Base-by-base conservation (phyloP, 164 flowering plant genomes). In the Saururus chinensis region DNA sequence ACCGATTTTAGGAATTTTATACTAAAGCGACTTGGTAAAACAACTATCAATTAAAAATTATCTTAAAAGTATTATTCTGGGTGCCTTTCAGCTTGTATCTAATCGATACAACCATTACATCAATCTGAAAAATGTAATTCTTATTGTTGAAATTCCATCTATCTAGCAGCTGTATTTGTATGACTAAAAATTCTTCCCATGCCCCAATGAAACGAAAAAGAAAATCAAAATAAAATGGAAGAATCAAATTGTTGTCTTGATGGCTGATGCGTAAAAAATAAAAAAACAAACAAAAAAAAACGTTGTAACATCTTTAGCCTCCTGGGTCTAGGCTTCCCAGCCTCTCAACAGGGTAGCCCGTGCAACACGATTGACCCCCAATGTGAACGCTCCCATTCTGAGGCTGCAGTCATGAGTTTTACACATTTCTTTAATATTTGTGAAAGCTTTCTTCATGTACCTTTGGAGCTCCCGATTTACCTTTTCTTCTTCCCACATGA, bases 401-500 rank as follows among this genome's bases (percentile, higher is more conserved):
- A 92, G 89, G 71, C 73, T 77, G 85, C 98, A 92, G 57, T 81
- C 60, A 61, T 92, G 84, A 4, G 82, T 40, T 51, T 77, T 75
- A 56, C 98, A 92, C 93, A 84, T 84, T 60, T 20, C 57, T 74
- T 92, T 89, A 75, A 92, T 81, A 62, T 84, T 68, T 19, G 51
- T 71, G 51, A 89, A 87, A 16, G 95, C 87, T 64, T 64, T 70
- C 26, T 73, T 83, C 98, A 92, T 92, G 77, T 92, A 92, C 75
- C 57, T 82, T 59, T 72, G 69, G 20, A 92, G 86, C 70, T 87
- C 86, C 2, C 30, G 35, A 60, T 92, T 92, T 66, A 92, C 96
- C 73, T 81, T 83, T 59, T 84, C 95, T 67, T 92, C 98, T 1
- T 85, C 95, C 98, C 98, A 92, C 95, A 85, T 83, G 68, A 92